Base-by-base conservation (phyloP, 148 eudicot genomes). In the Oxyria digyna region DNA sequence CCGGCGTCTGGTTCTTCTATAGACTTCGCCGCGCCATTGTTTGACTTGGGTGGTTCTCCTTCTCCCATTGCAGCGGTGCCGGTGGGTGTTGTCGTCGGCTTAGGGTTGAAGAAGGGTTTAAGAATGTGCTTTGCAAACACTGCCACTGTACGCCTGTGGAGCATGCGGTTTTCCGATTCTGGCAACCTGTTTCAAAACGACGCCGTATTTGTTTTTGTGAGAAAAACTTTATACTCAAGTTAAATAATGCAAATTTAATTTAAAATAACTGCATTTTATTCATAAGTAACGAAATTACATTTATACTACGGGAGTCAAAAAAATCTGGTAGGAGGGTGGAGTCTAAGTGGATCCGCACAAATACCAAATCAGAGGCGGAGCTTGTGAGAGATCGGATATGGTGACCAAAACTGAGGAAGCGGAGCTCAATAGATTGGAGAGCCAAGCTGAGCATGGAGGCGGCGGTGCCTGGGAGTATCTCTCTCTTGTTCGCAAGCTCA, bases 401-500 rank as follows among this genome's bases (percentile, higher is more conserved):
- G 96, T 93, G 83, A 87, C 85, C 40, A 81, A 84, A 78, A 57
- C 86, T 55, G 95, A 93, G 71, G 87, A 89, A 72, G 75, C 65
- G 42, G 81, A 88, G 71, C 76, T 89, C 69, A 85, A 76, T 23
- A 81, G 84, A 45, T 74, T 87, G 76, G 98, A 93, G 71, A 80
- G 67, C 37, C 98, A 89, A 79, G 96, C 85, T 1, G 98, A 93
- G 54, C 85, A 87, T 63, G 96, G 95, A 17, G 98, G 98, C 0
- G 98, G 96, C 3, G 96, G 91, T 40, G 91, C 80, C 35, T 93
- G 91, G 96, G 91, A 93, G 71, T 93, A 89, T 62, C 87, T 93
- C 7, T 78, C 74, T 24, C 83, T 89, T 42, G 80, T 87, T 0
- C 90, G 87, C 1, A 93, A 93, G 80, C 96, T 89, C 82, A 89